Base-by-base conservation (phyloP, 257 asterid genomes). In the Solanum tarapatanum region DNA sequence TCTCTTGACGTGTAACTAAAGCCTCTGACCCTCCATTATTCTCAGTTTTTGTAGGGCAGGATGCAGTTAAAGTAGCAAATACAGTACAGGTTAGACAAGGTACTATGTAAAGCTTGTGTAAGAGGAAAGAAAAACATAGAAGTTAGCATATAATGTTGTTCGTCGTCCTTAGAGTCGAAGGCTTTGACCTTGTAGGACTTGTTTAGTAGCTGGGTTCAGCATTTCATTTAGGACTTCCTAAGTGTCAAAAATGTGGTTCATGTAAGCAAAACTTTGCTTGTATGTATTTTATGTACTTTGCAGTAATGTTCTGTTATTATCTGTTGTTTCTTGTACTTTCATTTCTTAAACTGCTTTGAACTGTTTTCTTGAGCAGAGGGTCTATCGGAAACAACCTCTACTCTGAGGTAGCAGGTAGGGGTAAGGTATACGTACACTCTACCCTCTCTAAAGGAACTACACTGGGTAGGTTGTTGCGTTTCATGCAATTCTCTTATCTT, bases 1-100 rank as follows among this genome's bases (percentile, higher is more conserved):
- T n/a, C 39, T 70, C 73, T 32, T 35, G 28, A 30, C 17, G 39
- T 69, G 87, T 69, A 70, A 62, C 39, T 70, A 7, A 86, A 45
- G 87, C 72, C 14, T 55, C 36, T 26, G 83, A 86, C 73, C 69
- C 88, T 86, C 84, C 35, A 51, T 62, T 28, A 51, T 75, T 86
- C 84, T 30, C 87, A 86, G 91, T 82, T 91, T 92, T 92, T 93
- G 94, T 92, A 90, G 93, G 84, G 89, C 83, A 58, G 43, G 73
- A 51, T 86, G 84, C 84, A 86, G 58, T 51, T 66, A 68, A 85
- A 64, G 87, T 64, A 37, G 80, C 45, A 51, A 48, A 64, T 86
- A 79, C 83, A 73, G 84, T 86, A 73, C 83, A 86, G 88, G 33
- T 86, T 72, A 79, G 83, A 76, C 88, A 62, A 73, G 21, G 16